phyloP scores from a whole-genome alignment of 176 grass and related monocot genomes.

The Elymus sibiricus region DNA sequence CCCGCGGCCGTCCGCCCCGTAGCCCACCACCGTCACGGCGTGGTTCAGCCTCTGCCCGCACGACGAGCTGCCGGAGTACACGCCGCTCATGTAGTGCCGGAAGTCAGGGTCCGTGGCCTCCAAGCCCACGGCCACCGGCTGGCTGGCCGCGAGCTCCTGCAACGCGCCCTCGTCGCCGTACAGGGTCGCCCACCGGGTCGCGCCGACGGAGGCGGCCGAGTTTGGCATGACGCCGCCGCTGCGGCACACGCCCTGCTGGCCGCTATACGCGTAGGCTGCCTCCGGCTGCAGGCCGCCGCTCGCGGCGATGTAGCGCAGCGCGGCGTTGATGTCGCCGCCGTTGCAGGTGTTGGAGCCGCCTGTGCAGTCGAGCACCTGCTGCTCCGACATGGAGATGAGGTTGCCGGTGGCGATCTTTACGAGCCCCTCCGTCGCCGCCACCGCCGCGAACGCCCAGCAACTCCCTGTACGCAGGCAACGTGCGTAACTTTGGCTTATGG shows the following conservation, averaged over 20 bases:
- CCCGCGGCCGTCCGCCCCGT: constrained; percentile 12
- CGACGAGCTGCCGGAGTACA: constrained; percentile 36
- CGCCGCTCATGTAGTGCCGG: constrained; percentile 37
- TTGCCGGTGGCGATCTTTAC: constrained; percentile 25
- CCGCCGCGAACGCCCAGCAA: constrained; percentile 52
- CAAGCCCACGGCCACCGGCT: constrained; percentile 38
- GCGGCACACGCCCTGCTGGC: constrained; percentile 31
- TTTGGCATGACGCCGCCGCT: not conserved
- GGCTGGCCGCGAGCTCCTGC: constrained; percentile 24
- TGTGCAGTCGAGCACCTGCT: constrained; percentile 36
- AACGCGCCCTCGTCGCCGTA: constrained; percentile 34
- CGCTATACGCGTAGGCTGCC: constrained; percentile 31
- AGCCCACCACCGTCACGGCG: constrained; percentile 44
- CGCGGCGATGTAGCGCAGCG: constrained; percentile 29
- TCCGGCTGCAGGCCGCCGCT: constrained; percentile 46
- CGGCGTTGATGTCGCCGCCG: constrained; percentile 20
- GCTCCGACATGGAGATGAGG: constrained; percentile 45
- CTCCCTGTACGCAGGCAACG: constrained; percentile 11
- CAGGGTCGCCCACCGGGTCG: not conserved
- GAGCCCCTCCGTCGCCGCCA: constrained; percentile 42
- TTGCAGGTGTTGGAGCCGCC: constrained; percentile 21
- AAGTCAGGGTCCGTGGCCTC: constrained; percentile 54
- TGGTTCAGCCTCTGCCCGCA: constrained; percentile 50
- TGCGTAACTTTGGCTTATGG: not conserved
- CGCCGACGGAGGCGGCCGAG: not conserved